Evolutionary conservation across 2,329 filamentous ascomycete species (phyloP).

Genomic region (Byssothecium circinans): DNA sequence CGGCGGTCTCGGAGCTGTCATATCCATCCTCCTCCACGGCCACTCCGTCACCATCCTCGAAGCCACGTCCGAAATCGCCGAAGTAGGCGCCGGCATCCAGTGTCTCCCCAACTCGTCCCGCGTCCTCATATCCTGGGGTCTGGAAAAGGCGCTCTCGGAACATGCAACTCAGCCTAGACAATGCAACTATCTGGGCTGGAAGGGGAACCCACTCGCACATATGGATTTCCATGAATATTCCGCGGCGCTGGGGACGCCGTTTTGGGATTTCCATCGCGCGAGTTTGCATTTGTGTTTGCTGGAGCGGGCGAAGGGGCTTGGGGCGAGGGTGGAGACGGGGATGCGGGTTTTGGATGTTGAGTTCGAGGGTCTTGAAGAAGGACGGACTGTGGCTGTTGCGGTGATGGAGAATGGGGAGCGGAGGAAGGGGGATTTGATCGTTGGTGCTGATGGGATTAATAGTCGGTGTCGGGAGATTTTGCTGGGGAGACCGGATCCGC

Average conservation of each 20-base stretch:
- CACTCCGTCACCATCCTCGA: conserved; percentile 55
- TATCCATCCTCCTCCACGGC: conserved; percentile 50
- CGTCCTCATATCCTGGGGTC: conserved; percentile 54
- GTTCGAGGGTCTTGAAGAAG: conserved; percentile 21
- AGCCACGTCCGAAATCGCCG: conserved; percentile 50
- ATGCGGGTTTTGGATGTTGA: conserved; percentile 50
- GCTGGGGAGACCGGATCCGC: conserved; percentile 50
- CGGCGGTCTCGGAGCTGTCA: conserved; percentile 56
- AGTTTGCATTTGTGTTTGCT: conserved; percentile 55
- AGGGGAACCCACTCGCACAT: conserved; percentile 51
- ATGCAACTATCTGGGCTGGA: conserved; percentile 57
- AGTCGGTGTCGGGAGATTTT: conserved; percentile 50
- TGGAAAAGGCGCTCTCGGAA: conserved; percentile 48
- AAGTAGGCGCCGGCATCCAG: conserved; percentile 57
- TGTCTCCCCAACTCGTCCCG: conserved; percentile 53
- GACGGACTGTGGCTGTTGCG: conserved; percentile 46
- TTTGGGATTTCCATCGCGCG: conserved; percentile 60
- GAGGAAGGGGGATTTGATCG: conserved; percentile 49
- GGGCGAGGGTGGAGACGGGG: conserved; percentile 50
- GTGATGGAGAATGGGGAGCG: conserved; percentile 43
- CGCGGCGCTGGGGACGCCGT: conserved; percentile 46
- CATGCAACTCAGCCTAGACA: conserved; percentile 47
- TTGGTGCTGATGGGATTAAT: conserved; percentile 54
- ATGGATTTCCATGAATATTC: conserved; percentile 52
- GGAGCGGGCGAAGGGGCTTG: conserved; percentile 52